A percentile compares a stretch with the other conserved stretches of the same genome.
These are phyloP conservation scores for Saprolegnia diclina DNA, from an alignment of 352 stramenopile genomes.

Conservation along the genomic window DNA sequence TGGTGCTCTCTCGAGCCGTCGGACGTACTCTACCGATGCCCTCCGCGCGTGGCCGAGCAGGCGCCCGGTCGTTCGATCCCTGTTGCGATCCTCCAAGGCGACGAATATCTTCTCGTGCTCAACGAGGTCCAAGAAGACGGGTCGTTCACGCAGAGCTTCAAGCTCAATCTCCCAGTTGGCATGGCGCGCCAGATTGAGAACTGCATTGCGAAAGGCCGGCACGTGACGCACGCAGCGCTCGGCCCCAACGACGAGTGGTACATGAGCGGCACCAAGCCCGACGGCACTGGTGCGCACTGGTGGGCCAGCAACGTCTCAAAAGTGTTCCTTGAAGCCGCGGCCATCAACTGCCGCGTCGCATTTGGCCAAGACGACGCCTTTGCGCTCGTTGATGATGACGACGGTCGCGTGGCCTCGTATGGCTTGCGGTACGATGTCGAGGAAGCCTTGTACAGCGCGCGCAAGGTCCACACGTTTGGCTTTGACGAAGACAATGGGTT, in stretches of 20 bases:
- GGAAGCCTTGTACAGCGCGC: no score
- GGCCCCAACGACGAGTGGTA: constrained; percentile 21
- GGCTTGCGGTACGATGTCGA: no score
- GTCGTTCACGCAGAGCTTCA: background rate
- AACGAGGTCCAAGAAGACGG: constrained; percentile 24
- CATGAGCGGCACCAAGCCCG: constrained; percentile 1
- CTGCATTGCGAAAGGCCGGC: constrained; percentile 1
- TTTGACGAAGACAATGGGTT: no score
- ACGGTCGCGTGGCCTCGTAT: no score
- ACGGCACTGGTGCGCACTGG: constrained; percentile 11
- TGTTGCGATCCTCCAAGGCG: background rate
- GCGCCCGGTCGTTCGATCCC: constrained; percentile 14
- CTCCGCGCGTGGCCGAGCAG: constrained; percentile 11
- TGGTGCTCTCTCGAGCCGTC: background rate
- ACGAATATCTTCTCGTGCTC: background rate
- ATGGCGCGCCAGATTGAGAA: constrained; percentile 5
- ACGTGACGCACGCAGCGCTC: constrained; percentile 2
- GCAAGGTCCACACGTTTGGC: no score
- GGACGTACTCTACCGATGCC: background rate
- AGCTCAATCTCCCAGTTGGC: background rate
- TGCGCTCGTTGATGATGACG: background rate
- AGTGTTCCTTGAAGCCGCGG: background rate
- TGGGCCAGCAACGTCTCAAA: constrained; percentile 4
- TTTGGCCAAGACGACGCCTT: constrained; percentile 14
- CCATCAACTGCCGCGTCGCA: constrained; percentile 11